These are phyloP conservation scores for Daldinia loculata DNA, from an alignment of 495 filamentous ascomycete genomes.

Conservation along the genomic window DNA sequence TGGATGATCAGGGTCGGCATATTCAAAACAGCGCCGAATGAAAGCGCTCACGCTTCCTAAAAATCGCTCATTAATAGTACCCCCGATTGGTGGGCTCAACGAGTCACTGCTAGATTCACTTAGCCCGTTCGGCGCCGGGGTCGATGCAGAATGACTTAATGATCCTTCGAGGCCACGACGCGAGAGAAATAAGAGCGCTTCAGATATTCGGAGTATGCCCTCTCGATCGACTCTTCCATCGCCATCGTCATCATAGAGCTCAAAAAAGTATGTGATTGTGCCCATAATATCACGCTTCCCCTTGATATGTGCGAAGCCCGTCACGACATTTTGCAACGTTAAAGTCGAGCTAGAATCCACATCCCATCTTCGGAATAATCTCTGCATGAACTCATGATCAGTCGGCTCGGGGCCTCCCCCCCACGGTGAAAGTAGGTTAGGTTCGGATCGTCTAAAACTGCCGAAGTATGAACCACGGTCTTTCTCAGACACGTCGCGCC, in stretches of 20 bases:
- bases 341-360: conserved; percentile 75
- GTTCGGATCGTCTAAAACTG: conserved; percentile 46
- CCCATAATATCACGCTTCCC: conserved; percentile 96
- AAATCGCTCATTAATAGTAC: conserved; percentile 76
- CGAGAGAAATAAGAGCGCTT: conserved; percentile 91
- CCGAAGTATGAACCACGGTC: conserved; percentile 64
- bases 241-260: conserved; percentile 91
- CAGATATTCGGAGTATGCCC: conserved; percentile 92
- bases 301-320: conserved; percentile 87
- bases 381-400: conserved; percentile 93
- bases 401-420: conserved; percentile 82
- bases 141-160: conserved; percentile 61
- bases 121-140: conserved; percentile 47
- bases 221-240: conserved; percentile 96
- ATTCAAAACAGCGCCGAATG: conserved; percentile 96
- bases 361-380: conserved; percentile 90
- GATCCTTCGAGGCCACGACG: conserved; percentile 82
- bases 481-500: conserved; percentile 63
- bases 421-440: conserved; percentile 70
- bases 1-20: conserved; percentile 90
- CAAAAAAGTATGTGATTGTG: conserved; percentile 95
- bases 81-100: conserved; percentile 50
- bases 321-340: conserved; percentile 88
- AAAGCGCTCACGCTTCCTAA: conserved; percentile 92
- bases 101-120: conserved; percentile 42